phyloP scores from a whole-genome alignment of 2,329 filamentous ascomycete genomes.

The Blastomyces emzantsi region DNA sequence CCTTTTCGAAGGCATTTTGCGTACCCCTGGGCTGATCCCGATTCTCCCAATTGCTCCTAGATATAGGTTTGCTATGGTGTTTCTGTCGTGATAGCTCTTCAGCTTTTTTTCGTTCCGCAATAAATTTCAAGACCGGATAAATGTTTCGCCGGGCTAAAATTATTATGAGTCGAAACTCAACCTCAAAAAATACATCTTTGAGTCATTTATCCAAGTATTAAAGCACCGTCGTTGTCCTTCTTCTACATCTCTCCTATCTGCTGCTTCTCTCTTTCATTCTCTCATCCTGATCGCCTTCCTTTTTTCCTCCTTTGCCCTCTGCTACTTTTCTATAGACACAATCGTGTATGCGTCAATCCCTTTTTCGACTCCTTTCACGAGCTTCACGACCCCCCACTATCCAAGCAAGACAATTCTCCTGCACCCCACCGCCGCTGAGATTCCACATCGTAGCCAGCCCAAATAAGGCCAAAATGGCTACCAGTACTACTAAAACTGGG shows the following conservation, averaged over 20 bases:
- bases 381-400: conserved; percentile 23
- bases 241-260: conserved; percentile 1
- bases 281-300: conserved; percentile 13
- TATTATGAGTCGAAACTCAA: background rate
- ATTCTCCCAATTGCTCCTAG: background rate
- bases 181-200: background rate
- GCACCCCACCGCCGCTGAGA: conserved; percentile 28
- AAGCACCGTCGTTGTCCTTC: background rate
- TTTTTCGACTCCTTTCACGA: conserved; percentile 30
- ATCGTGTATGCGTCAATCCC: conserved; percentile 34
- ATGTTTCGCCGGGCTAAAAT: conserved; percentile 18
- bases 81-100: background rate
- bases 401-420: conserved; percentile 34
- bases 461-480: conserved; percentile 42
- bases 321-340: background rate
- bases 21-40: background rate
- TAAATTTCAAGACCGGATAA: conserved; percentile 18
- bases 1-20: conserved; percentile 44
- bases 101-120: background rate
- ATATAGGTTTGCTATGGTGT: background rate
- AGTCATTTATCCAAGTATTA: background rate
- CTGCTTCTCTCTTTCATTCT: conserved; percentile 5
- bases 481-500: conserved; percentile 72
- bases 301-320: background rate
- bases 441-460: conserved; percentile 25